Conservation (phyloP, 2,329 filamentous ascomycete species). For the Talaromyces atroroseus region DNA sequence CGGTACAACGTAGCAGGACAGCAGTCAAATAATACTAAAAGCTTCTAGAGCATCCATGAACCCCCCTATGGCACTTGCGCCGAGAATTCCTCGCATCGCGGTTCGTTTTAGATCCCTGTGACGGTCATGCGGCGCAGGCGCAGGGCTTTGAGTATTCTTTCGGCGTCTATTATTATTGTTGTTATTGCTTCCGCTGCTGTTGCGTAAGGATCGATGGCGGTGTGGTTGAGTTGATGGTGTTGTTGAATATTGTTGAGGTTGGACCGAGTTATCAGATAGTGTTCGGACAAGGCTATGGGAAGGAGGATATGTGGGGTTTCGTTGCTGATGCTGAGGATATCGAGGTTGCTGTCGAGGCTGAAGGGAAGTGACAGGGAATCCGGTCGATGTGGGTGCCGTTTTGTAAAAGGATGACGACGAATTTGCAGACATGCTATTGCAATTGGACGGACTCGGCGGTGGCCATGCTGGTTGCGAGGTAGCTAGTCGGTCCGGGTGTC, state of each 20-base stretch:
- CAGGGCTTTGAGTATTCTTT: slow-evolving; percentile 11
- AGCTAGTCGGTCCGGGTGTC: background rate
- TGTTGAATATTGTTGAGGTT: slow-evolving; percentile 3
- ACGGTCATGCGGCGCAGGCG: slow-evolving; percentile 13
- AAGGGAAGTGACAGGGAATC: background rate
- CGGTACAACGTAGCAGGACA: background rate
- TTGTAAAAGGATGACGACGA: slow-evolving; percentile 1
- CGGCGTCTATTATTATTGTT: slow-evolving; percentile 3
- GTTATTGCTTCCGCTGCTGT: slow-evolving; percentile 17
- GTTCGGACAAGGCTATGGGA: slow-evolving; percentile 4
- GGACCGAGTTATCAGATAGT: slow-evolving; percentile 1
- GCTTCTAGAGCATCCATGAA: slow-evolving; percentile 38
- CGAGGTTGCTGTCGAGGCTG: slow-evolving; percentile 12
- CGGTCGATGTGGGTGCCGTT: background rate
- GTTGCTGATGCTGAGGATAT: slow-evolving; percentile 16
- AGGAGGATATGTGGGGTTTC: slow-evolving; percentile 11
- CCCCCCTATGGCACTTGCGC: slow-evolving; percentile 33
- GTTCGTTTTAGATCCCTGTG: slow-evolving; percentile 27
- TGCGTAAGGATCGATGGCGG: slow-evolving; percentile 14
- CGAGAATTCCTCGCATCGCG: slow-evolving; percentile 31
- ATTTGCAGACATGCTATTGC: background rate
- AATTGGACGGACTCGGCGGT: slow-evolving; percentile 4
- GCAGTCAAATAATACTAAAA: slow-evolving; percentile 17
- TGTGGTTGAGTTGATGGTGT: slow-evolving; percentile 7
- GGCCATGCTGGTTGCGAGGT: slow-evolving; percentile 5